These are phyloP conservation scores for Serpula lacrymans DNA, from an alignment of 768 basidiomycete species.

Conservation along the genomic window DNA sequence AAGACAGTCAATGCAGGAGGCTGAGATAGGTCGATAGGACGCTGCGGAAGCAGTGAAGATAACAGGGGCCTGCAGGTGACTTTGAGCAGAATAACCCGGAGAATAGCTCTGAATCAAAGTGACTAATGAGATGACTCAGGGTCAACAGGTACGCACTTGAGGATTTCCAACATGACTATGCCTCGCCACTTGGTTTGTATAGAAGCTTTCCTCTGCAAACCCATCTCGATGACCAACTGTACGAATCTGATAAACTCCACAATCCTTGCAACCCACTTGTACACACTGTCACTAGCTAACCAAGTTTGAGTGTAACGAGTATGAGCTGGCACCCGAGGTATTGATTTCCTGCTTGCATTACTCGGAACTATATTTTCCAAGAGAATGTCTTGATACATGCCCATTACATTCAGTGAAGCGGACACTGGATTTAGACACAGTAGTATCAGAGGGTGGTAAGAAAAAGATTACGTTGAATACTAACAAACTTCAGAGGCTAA, in stretches of 20 bases:
- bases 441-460: constrained; percentile 6
- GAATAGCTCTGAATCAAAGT: constrained; percentile 51
- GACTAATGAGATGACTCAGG: not conserved
- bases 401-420: constrained; percentile 79
- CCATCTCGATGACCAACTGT: constrained; percentile 90
- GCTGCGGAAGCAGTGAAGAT: constrained; percentile 77
- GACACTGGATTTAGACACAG: constrained; percentile 57
- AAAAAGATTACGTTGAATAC: constrained; percentile 38
- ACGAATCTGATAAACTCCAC: constrained; percentile 78
- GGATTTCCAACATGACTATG: constrained; percentile 69
- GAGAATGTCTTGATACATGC: constrained; percentile 95
- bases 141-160: constrained; percentile 65
- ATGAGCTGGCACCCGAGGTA: constrained; percentile 75
- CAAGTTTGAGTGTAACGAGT: constrained; percentile 89
- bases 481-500: constrained; percentile 90
- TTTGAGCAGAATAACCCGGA: constrained; percentile 71
- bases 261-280: constrained; percentile 75
- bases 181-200: constrained; percentile 67
- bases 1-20: constrained; percentile 47
- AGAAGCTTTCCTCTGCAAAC: constrained; percentile 67
- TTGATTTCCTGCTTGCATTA: constrained; percentile 68
- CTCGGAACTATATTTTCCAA: constrained; percentile 61
- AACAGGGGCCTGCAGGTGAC: constrained; percentile 76
- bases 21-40: constrained; percentile 78
- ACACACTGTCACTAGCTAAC: constrained; percentile 63